phyloP scores from a whole-genome alignment of 352 stramenopile species.

The Phytophthora nicotianae region DNA sequence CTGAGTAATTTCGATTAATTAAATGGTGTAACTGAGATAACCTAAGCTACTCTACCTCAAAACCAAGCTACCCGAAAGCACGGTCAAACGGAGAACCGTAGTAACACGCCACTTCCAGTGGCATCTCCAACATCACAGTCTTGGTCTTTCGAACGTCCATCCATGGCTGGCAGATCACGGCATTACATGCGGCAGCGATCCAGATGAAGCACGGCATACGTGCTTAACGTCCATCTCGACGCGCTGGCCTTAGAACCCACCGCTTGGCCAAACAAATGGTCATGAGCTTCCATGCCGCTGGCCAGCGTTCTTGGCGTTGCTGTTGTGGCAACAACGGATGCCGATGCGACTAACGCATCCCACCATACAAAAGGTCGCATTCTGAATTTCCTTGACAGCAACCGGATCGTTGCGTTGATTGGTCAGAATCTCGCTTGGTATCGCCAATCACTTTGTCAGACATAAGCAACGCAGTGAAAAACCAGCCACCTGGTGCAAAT shows the following conservation, averaged over 20 bases:
- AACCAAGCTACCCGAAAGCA: too few relatives aligned
- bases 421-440: neutral
- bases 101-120: too few relatives aligned
- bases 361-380: conserved; percentile 12
- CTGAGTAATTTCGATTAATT: too few relatives aligned
- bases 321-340: neutral
- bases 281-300: neutral
- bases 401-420: conserved; percentile 1
- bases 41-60: too few relatives aligned
- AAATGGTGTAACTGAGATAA: too few relatives aligned
- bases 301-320: neutral
- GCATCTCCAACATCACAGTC: too few relatives aligned
- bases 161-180: too few relatives aligned
- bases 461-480: neutral
- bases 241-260: neutral
- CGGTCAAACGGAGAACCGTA: too few relatives aligned
- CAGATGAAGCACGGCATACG: too few relatives aligned
- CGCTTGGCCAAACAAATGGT: neutral
- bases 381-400: conserved; percentile 5
- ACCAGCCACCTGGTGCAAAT: conserved; percentile 1
- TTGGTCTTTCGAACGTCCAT: too few relatives aligned
- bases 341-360: conserved; percentile 13
- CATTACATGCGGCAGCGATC: too few relatives aligned
- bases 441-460: conserved; percentile 3
- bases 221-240: neutral